These are phyloP conservation scores for Sodiomyces alkalinus DNA, from an alignment of 2,329 filamentous ascomycete species.

Conservation along the genomic window DNA sequence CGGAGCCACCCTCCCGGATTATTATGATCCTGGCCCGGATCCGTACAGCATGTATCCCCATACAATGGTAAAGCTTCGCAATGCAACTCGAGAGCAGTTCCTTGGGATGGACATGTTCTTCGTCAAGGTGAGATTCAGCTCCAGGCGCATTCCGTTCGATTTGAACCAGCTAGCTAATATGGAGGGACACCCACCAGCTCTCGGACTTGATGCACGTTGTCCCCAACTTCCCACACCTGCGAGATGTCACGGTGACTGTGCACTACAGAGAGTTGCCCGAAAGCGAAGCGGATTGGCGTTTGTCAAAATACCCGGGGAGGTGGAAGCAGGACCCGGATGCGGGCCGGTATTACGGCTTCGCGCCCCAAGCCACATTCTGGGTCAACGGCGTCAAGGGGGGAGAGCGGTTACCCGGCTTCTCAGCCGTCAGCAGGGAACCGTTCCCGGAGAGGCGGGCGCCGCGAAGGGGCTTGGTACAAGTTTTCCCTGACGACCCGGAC, in stretches of 20 bases:
- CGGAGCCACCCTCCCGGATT: slow-evolving; percentile 34
- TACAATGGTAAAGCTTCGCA: slow-evolving; percentile 28
- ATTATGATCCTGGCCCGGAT: slow-evolving; percentile 30
- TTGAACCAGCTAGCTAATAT: slow-evolving; percentile 8
- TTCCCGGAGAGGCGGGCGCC: slow-evolving; percentile 40
- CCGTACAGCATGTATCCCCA: slow-evolving; percentile 27
- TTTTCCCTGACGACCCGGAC: slow-evolving; percentile 40
- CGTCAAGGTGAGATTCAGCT: slow-evolving; percentile 35
- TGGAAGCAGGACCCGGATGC: slow-evolving; percentile 45
- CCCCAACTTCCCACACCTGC: slow-evolving; percentile 42
- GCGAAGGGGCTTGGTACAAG: slow-evolving; percentile 35
- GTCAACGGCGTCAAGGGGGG: slow-evolving; percentile 37
- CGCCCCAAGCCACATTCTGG: slow-evolving; percentile 42
- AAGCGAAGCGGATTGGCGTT: slow-evolving; percentile 26
- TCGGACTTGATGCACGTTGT: slow-evolving; percentile 47
- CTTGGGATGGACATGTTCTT: slow-evolving; percentile 48
- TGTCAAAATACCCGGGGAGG: slow-evolving; percentile 29
- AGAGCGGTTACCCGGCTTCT: slow-evolving; percentile 32
- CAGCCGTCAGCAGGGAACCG: slow-evolving; percentile 34
- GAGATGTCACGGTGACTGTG: slow-evolving; percentile 37
- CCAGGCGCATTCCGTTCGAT: no score
- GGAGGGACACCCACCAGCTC: slow-evolving; percentile 22
- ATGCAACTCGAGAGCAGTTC: slow-evolving; percentile 37
- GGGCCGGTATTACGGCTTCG: slow-evolving; percentile 34
- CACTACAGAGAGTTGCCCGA: slow-evolving; percentile 45